These are phyloP conservation scores for Coniferiporia weirii DNA, from an alignment of 1,284 basidiomycete genomes.

Conservation along the genomic window DNA sequence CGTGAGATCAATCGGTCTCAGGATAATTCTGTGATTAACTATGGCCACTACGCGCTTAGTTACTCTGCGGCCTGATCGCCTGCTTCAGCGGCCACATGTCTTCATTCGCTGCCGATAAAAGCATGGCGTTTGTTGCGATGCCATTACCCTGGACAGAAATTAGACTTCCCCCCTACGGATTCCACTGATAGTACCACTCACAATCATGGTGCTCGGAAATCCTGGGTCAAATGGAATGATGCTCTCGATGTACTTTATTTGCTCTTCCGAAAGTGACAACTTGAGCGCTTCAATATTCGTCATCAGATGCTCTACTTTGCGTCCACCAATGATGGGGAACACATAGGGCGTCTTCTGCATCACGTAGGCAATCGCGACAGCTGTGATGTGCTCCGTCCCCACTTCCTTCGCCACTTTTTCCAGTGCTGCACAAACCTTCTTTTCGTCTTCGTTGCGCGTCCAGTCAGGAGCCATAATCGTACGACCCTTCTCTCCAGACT, in stretches of 20 bases:
- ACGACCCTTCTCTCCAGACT: slow-evolving; percentile 22
- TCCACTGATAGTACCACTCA: slow-evolving; percentile 18
- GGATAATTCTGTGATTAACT: no score
- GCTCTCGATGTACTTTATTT: slow-evolving; percentile 19
- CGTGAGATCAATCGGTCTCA: no score
- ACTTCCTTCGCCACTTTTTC: slow-evolving; percentile 25
- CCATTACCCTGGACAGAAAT: slow-evolving; percentile 11
- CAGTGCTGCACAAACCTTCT: no score
- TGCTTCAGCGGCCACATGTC: slow-evolving; percentile 8
- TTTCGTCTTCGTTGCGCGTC: slow-evolving; percentile 18
- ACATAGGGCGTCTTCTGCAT: slow-evolving; percentile 18
- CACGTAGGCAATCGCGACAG: slow-evolving; percentile 19
- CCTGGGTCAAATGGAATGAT: slow-evolving; percentile 25
- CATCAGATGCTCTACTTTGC: no score
- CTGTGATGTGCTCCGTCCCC: slow-evolving; percentile 20
- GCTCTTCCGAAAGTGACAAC: slow-evolving; percentile 15
- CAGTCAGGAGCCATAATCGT: slow-evolving; percentile 2
- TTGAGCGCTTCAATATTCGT: no score
- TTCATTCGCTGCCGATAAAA: background rate
- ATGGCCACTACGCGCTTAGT: no score
- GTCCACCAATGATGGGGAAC: slow-evolving; percentile 16
- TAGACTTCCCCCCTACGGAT: background rate
- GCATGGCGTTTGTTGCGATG: background rate
- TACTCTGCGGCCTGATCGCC: slow-evolving; percentile 23
- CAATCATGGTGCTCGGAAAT: slow-evolving; percentile 26